Percentiles rank a stretch among this genome's conserved stretches.
phyloP scores from a whole-genome alignment of 2,329 filamentous ascomycete genomes.

The Aspergillus sp. region DNA sequence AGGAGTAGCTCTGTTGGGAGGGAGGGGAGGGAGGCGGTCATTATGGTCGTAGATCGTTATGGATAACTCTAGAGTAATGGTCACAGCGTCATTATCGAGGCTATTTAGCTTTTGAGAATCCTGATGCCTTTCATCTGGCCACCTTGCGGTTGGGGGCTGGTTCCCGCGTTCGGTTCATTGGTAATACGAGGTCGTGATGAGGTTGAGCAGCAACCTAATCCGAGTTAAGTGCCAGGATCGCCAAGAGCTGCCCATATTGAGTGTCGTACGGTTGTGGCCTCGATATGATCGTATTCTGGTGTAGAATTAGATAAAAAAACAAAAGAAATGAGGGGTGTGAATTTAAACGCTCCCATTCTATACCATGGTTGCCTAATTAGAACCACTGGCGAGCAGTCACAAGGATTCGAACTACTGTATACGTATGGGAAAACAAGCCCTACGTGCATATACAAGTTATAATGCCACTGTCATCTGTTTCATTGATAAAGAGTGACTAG shows the following conservation, averaged over 20 bases:
- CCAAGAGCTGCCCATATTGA: no score
- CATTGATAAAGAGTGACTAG: neutral
- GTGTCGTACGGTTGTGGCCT: no score
- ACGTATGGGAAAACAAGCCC: neutral
- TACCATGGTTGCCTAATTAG: no score
- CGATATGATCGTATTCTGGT: no score
- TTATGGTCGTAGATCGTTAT: neutral
- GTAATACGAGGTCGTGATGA: neutral
- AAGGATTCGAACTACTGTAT: neutral
- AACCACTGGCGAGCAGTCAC: no score
- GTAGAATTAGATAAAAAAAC: no score
- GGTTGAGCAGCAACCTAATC: neutral
- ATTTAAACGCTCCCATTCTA: no score
- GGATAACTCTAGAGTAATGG: neutral
- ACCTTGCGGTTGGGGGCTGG: neutral
- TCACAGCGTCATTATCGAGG: neutral
- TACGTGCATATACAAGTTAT: neutral
- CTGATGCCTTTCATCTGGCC: constrained; percentile 1
- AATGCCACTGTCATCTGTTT: neutral
- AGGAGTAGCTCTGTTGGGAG: constrained; percentile 8
- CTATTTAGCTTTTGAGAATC: neutral
- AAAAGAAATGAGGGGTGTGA: no score
- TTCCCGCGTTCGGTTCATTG: neutral
- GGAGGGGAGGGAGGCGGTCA: neutral
- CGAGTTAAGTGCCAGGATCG: no score